phyloP scores from a whole-genome alignment of 2,329 filamentous ascomycete species.

The Aplosporella prunicola region DNA sequence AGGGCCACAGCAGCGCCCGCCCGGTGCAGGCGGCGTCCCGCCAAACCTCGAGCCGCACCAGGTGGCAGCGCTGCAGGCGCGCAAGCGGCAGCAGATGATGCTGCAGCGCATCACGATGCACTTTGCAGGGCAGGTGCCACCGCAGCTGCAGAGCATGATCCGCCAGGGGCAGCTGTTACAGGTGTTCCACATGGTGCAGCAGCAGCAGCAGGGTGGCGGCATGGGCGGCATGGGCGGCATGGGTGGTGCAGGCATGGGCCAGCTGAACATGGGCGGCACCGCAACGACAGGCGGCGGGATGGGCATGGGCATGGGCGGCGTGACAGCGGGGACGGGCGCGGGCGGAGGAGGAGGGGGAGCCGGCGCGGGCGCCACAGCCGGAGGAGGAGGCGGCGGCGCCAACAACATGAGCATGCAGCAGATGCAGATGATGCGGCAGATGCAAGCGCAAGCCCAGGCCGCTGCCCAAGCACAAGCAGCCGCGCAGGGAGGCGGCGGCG shows the following conservation, averaged over 20 bases:
- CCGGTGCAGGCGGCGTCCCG: no score
- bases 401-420: conserved; percentile 9
- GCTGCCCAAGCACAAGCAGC: conserved; percentile 1
- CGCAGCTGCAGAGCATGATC: conserved; percentile 23
- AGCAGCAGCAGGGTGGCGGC: conserved; percentile 17
- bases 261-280: conserved; percentile 12
- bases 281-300: no score
- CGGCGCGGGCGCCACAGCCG: conserved; percentile 13
- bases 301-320: conserved; percentile 2
- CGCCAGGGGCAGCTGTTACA: conserved; percentile 6
- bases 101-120: conserved; percentile 15
- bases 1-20: no score
- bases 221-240: conserved; percentile 9
- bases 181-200: conserved; percentile 2
- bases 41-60: not conserved
- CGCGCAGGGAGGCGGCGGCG: conserved; percentile 2
- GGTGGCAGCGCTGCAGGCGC: conserved; percentile 3
- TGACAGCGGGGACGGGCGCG: conserved; percentile 1
- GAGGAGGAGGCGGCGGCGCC: conserved; percentile 12
- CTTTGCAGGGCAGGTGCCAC: conserved; percentile 14
- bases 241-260: conserved; percentile 3
- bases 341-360: not conserved
- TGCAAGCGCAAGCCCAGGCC: conserved; percentile 15
- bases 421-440: conserved; percentile 17
- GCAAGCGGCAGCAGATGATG: conserved; percentile 17